Evolutionary conservation across 495 filamentous ascomycete species (phyloP), one percentile per base, ranked within the genome.

Genomic region (Neurospora intermedia): DNA sequence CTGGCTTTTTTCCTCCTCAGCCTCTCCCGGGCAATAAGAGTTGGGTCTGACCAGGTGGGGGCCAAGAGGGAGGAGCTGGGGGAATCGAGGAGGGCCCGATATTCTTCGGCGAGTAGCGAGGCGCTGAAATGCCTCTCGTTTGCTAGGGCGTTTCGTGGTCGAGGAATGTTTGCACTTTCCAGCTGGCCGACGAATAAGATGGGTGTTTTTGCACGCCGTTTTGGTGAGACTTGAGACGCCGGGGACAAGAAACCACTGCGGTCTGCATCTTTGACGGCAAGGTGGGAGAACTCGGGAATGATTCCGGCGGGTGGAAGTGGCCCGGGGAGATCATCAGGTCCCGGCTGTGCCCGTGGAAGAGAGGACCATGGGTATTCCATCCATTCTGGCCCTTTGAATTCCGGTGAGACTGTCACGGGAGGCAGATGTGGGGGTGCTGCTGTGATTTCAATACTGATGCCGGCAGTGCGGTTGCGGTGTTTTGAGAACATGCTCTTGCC

Each of bases 91-190:
- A 86, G 70, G 2, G 82, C 83, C 16, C 77, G 74, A 74, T 85
- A 86, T 23, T 84, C 83, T 39, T 84, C 83, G 15, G 84, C 84
- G 38, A 86, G 83, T 54, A 79, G 76, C 69, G 85, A 84, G 41
- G 82, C 78, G 75, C 80, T 83, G 2, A 80, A 79, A 6, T 77
- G 77, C 66, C 77, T 78, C 43, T 75, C 75, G 69, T 74, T 59
- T 10, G 70, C 75, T 7, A 73, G 74, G 2, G 77, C 74, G 38
- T 83, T 78, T 62, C 70, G 73, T 5, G 75, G 74, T n/a, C 75
- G 43, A 27, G 78, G 71, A 31, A 73, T 73, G 31, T 69, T 75
- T 38, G 35, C 35, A 38, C 35, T 38, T 69, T 85, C 83, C 5
- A 84, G 77, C 73, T 84, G 82, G 35, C 81, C 80, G 72, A 85